Percentiles rank a stretch among this genome's conserved stretches.
Evolutionary conservation across 2,329 filamentous ascomycete genomes (phyloP).

Genomic region (Graphiopsis chlorocephala): DNA sequence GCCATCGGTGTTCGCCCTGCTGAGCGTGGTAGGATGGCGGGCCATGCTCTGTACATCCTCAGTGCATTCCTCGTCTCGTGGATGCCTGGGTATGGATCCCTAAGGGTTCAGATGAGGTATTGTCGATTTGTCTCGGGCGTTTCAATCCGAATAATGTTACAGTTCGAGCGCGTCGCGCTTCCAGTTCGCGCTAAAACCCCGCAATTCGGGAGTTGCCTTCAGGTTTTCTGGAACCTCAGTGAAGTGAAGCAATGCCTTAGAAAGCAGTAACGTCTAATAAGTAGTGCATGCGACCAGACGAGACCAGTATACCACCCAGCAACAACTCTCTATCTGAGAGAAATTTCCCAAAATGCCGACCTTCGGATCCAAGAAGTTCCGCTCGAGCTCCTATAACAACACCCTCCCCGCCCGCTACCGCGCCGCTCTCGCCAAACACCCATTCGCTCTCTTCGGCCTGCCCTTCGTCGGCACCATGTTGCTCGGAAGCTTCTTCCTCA

Average conservation of each 20-base stretch:
- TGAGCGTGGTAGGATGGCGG: slow-evolving; percentile 30
- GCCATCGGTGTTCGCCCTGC: slow-evolving; percentile 14
- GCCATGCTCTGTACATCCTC: slow-evolving; percentile 35
- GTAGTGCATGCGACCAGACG: neutral
- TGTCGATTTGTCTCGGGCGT: neutral
- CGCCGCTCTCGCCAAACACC: slow-evolving; percentile 68
- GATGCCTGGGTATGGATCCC: neutral
- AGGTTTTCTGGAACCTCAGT: neutral
- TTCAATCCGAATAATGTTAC: neutral
- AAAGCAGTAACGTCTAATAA: neutral
- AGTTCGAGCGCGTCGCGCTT: neutral
- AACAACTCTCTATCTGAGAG: neutral
- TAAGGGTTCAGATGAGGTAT: neutral
- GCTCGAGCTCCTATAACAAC: slow-evolving; percentile 62
- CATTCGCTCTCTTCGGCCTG: slow-evolving; percentile 89
- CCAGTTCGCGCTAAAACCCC: neutral
- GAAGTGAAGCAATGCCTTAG: neutral
- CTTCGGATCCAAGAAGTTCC: slow-evolving; percentile 52
- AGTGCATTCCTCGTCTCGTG: neutral
- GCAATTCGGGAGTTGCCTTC: neutral
- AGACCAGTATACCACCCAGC: neutral
- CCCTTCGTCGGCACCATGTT: slow-evolving; percentile 90
- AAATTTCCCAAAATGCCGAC: slow-evolving; percentile 29
- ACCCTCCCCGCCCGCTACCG: slow-evolving; percentile 76
- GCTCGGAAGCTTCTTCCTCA: slow-evolving; percentile 88